phyloP scores from a whole-genome alignment of 805 yeast genomes.

The Yamadazyma endophytica region DNA sequence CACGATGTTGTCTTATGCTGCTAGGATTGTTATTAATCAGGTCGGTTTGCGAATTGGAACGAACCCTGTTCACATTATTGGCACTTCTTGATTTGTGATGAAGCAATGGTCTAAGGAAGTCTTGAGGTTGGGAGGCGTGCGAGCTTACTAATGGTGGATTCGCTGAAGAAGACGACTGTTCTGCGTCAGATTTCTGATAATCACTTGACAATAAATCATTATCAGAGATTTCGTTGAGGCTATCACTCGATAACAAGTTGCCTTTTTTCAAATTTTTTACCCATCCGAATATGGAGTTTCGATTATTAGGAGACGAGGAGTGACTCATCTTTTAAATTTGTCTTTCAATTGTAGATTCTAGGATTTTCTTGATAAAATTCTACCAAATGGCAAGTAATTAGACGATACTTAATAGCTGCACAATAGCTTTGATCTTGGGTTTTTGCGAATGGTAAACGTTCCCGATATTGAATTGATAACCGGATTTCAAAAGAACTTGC shows the following conservation, averaged over 20 bases:
- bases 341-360: not conserved
- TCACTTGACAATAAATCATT: constrained; percentile 8
- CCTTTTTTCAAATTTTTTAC: constrained; percentile 39
- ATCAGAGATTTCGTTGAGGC: constrained; percentile 30
- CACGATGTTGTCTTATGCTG: constrained; percentile 43
- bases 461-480: no score
- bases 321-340: constrained; percentile 34
- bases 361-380: no score
- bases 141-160: constrained; percentile 1
- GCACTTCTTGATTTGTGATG: constrained; percentile 50
- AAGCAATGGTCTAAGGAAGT: constrained; percentile 42
- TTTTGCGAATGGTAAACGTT: no score
- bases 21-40: constrained; percentile 3
- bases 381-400: no score
- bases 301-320: constrained; percentile 33
- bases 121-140: no score
- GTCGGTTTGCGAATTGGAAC: constrained; percentile 27
- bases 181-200: constrained; percentile 6
- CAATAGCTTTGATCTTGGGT: no score
- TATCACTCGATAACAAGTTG: constrained; percentile 32
- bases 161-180: no score
- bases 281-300: constrained; percentile 41
- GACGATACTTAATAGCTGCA: no score
- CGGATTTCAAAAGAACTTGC: no score
- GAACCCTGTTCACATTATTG: constrained; percentile 37